phyloP scores from a whole-genome alignment of 2,329 filamentous ascomycete genomes.

The Gnomoniopsis smithogilvyi region DNA sequence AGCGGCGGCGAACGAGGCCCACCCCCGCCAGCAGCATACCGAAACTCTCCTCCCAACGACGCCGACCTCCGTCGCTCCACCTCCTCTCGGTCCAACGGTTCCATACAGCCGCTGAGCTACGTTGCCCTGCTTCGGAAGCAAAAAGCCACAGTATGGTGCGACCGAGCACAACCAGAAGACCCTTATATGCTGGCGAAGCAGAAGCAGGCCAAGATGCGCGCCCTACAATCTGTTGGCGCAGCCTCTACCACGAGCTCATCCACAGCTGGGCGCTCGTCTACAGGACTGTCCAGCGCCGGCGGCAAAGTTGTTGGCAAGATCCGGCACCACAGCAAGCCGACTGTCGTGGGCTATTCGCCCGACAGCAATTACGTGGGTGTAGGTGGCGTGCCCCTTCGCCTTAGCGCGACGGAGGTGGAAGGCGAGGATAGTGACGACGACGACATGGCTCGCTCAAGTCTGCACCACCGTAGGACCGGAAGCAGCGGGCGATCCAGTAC shows the following conservation, averaged over 20 bases:
- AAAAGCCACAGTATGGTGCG: slow-evolving; percentile 98
- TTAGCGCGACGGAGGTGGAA: slow-evolving; percentile 94
- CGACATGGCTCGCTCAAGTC: slow-evolving; percentile 46
- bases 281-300: slow-evolving; percentile 56
- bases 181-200: slow-evolving; percentile 79
- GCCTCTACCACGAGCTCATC: slow-evolving; percentile 41
- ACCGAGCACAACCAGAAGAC: slow-evolving; percentile 89
- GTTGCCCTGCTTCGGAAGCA: slow-evolving; percentile 95
- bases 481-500: slow-evolving; percentile 74
- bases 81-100: slow-evolving; percentile 69
- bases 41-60: slow-evolving; percentile 44
- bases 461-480: slow-evolving; percentile 67
- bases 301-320: slow-evolving; percentile 79
- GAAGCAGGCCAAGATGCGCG: slow-evolving; percentile 81
- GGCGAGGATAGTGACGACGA: slow-evolving; percentile 81
- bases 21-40: slow-evolving; percentile 53
- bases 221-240: slow-evolving; percentile 76
- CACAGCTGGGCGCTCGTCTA: slow-evolving; percentile 53
- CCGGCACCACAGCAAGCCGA: slow-evolving; percentile 78
- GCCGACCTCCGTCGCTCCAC: slow-evolving; percentile 70
- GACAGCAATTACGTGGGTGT: slow-evolving; percentile 71
- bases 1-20: slow-evolving; percentile 41
- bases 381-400: slow-evolving; percentile 80
- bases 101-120: slow-evolving; percentile 68
- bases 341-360: slow-evolving; percentile 74